Conservation (phyloP, 176 grass and related monocot species). For the Alopecurus myosuroides region DNA sequence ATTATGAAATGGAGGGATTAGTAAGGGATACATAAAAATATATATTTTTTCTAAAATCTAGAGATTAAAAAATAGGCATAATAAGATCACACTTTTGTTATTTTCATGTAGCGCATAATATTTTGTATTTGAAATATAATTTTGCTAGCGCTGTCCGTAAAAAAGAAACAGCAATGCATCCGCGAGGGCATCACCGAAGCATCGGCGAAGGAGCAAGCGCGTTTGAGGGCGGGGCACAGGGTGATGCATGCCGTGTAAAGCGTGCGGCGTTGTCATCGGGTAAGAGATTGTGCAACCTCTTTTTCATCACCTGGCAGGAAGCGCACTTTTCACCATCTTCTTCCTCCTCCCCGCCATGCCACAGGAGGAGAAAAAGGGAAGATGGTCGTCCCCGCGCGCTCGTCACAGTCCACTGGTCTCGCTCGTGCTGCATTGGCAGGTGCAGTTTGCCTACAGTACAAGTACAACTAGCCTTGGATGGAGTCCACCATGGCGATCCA, state of each 20-base stretch:
- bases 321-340: not conserved
- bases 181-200: not conserved
- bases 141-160: too few relatives aligned
- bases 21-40: too few relatives aligned
- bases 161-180: conserved; percentile 24
- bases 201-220: not conserved
- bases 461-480: too few relatives aligned
- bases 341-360: not conserved
- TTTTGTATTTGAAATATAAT: too few relatives aligned
- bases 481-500: too few relatives aligned
- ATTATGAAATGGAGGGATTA: too few relatives aligned
- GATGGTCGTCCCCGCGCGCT: not conserved
- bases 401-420: conserved; percentile 54
- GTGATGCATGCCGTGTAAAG: conserved; percentile 40
- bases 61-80: too few relatives aligned
- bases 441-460: not conserved
- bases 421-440: conserved; percentile 39
- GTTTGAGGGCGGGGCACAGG: not conserved
- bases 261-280: conserved; percentile 29
- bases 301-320: not conserved
- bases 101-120: too few relatives aligned
- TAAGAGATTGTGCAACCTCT: conserved; percentile 34
- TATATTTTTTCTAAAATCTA: too few relatives aligned
- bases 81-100: too few relatives aligned
- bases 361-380: not conserved